Evolutionary conservation across 2,329 filamentous ascomycete species (phyloP).

Genomic region (Hirsutella thompsonii): DNA sequence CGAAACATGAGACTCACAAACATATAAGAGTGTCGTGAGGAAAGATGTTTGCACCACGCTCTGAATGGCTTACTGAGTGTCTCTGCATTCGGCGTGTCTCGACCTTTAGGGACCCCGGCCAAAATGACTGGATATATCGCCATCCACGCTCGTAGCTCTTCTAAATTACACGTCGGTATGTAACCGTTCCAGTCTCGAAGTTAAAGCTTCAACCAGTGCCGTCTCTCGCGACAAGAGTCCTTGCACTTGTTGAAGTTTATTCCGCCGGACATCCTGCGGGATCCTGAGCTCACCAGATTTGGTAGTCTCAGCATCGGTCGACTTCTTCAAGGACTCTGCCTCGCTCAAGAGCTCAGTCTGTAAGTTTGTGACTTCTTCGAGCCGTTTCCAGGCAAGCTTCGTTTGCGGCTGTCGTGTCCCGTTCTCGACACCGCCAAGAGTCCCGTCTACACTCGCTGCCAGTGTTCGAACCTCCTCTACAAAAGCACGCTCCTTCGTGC

Average conservation of each 20-base stretch:
- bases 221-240: slow-evolving; percentile 51
- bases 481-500: slow-evolving; percentile 31
- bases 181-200: slow-evolving; percentile 46
- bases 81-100: too few species aligned
- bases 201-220: slow-evolving; percentile 55
- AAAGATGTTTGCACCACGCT: too few species aligned
- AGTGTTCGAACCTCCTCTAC: slow-evolving; percentile 37
- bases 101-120: too few species aligned
- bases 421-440: slow-evolving; percentile 14
- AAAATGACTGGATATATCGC: background rate
- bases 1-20: too few species aligned
- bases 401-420: slow-evolving; percentile 23
- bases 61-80: too few species aligned
- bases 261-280: slow-evolving; percentile 46
- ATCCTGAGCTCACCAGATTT: slow-evolving; percentile 34
- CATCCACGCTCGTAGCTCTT: background rate
- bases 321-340: slow-evolving; percentile 29
- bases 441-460: slow-evolving; percentile 33
- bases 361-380: slow-evolving; percentile 41
- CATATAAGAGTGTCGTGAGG: too few species aligned
- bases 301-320: slow-evolving; percentile 11
- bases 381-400: slow-evolving; percentile 41
- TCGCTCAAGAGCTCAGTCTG: slow-evolving; percentile 40
- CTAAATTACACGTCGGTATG: slow-evolving; percentile 18
- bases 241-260: slow-evolving; percentile 52